phyloP scores from a whole-genome alignment of 345 rosid species.

The Abelmoschus esculentus region DNA sequence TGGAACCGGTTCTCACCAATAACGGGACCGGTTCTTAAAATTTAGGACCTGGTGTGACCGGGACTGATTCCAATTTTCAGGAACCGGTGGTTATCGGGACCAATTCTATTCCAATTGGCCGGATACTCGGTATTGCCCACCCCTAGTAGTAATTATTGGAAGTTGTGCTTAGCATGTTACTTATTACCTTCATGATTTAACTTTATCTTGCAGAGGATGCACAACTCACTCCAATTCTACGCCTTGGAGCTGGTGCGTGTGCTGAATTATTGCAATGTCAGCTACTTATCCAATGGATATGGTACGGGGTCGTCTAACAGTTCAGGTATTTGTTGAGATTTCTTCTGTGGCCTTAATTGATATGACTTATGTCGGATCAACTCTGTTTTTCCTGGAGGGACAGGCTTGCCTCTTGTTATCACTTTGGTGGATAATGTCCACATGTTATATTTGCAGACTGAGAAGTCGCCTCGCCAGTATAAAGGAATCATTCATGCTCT shows the following conservation, averaged over 20 bases:
- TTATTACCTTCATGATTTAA: neutral
- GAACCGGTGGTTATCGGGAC: no score
- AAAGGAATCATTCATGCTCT: constrained; percentile 79
- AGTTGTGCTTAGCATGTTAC: neutral
- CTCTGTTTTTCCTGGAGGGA: neutral
- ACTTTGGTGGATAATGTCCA: constrained; percentile 11
- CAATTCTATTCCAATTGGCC: no score
- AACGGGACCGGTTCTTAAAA: no score
- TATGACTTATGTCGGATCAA: neutral
- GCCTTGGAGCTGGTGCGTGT: constrained; percentile 89
- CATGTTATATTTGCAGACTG: constrained; percentile 37
- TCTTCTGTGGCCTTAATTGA: neutral
- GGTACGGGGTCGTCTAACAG: constrained; percentile 88
- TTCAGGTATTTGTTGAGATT: constrained; percentile 49
- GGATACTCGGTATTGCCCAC: no score
- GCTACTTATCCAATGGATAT: constrained; percentile 87
- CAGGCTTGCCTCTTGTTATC: neutral
- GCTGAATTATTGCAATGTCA: constrained; percentile 94
- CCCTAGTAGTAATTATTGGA: no score
- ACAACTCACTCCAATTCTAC: constrained; percentile 69
- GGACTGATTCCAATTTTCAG: no score
- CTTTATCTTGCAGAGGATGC: constrained; percentile 54
- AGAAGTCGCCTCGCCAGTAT: constrained; percentile 62
- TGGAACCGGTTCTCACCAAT: no score
- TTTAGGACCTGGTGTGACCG: no score